A percentile compares a stretch with the other conserved stretches of the same genome.
These are phyloP conservation scores for Ananas comosus DNA, from an alignment of 176 grass and related monocot species.

Conservation along the genomic window DNA sequence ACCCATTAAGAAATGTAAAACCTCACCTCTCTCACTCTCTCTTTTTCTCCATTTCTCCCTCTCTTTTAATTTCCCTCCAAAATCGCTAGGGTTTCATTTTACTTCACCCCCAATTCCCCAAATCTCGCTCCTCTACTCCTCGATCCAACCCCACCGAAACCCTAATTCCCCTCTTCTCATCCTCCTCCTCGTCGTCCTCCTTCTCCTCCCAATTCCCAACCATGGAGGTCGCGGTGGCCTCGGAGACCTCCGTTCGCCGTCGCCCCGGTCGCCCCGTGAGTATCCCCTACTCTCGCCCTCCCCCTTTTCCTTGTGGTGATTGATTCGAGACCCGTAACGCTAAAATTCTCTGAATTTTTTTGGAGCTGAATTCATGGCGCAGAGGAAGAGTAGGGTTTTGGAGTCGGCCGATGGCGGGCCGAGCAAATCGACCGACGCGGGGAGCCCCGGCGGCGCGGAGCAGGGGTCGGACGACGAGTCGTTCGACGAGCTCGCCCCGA, in stretches of 20 bases:
- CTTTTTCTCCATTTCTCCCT: background rate
- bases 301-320: background rate
- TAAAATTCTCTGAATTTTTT: background rate
- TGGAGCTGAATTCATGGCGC: slow-evolving; percentile 3
- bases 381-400: slow-evolving; percentile 39
- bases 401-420: slow-evolving; percentile 15
- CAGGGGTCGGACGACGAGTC: slow-evolving; percentile 27
- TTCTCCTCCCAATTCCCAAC: background rate
- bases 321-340: background rate
- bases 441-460: slow-evolving; percentile 17
- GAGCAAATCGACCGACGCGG: slow-evolving; percentile 13
- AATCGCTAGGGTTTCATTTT: background rate
- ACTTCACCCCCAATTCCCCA: background rate
- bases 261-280: slow-evolving; percentile 15
- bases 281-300: background rate
- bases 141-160: background rate
- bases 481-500: slow-evolving; percentile 25
- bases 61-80: background rate
- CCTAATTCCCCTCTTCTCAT: background rate
- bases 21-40: background rate
- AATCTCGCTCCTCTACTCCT: background rate
- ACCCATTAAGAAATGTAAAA: background rate
- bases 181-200: background rate
- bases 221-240: slow-evolving; percentile 34
- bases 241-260: slow-evolving; percentile 28